These are phyloP conservation scores for Dispira simplex DNA, from an alignment of 192 early-diverging fungal genomes.

Conservation along the genomic window DNA sequence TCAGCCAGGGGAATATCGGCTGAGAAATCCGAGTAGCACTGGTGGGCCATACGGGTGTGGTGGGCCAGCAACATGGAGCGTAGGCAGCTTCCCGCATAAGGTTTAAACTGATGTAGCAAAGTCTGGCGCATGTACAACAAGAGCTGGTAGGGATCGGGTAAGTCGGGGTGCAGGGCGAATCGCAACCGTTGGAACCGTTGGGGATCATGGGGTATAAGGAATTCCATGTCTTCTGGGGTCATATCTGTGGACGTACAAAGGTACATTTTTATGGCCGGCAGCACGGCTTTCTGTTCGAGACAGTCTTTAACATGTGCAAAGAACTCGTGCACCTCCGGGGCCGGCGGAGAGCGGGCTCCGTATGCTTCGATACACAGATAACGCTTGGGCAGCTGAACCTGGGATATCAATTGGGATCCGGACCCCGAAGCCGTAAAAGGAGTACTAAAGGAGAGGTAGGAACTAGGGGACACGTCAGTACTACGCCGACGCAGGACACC, in stretches of 20 bases:
- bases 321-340: neutral
- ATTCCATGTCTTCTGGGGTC: conserved; percentile 2
- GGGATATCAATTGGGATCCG: neutral
- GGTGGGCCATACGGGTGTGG: neutral
- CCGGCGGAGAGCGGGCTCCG: neutral
- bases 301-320: neutral
- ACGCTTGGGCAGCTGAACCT: neutral
- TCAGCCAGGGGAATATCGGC: conserved; percentile 5
- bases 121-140: conserved; percentile 1
- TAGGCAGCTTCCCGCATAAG: conserved; percentile 1
- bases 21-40: neutral
- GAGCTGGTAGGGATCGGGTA: conserved; percentile 6
- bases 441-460: too few relatives aligned
- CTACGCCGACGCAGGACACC: too few relatives aligned
- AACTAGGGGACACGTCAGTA: too few relatives aligned
- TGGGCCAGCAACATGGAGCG: conserved; percentile 1
- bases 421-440: neutral
- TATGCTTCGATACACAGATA: conserved; percentile 7
- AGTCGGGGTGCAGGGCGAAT: conserved; percentile 1
- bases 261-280: neutral
- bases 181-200: neutral
- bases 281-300: conserved; percentile 1
- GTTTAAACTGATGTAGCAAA: neutral
- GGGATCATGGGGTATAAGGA: neutral
- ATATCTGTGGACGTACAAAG: conserved; percentile 1